Conservation (phyloP, 768 basidiomycete genomes). For the Rhodotorula toruloides region DNA sequence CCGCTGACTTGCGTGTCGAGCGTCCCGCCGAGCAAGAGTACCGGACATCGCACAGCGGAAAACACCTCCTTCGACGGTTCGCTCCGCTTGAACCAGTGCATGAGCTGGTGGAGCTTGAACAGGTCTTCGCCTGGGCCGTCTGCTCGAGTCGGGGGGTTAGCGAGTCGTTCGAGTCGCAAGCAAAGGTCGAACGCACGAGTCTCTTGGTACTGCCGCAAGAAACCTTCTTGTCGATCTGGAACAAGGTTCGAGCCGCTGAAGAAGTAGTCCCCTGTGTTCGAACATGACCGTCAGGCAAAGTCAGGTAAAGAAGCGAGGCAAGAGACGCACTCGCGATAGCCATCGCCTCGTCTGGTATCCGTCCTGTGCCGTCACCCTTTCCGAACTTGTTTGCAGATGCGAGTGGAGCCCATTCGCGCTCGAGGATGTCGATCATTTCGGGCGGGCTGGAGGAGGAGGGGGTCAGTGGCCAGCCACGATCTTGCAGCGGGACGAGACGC, state of each 20-base stretch:
- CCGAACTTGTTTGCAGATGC: constrained; percentile 11
- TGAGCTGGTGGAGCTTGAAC: constrained; percentile 5
- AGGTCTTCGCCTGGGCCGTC: constrained; percentile 1
- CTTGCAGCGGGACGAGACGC: not conserved
- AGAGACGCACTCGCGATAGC: not conserved
- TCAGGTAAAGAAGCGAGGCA: not conserved
- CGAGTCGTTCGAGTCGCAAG: too few relatives aligned
- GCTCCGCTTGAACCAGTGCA: constrained; percentile 22
- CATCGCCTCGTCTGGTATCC: constrained; percentile 12
- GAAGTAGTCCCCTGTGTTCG: constrained; percentile 11
- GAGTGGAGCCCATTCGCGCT: constrained; percentile 13
- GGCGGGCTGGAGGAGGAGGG: not conserved
- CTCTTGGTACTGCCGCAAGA: constrained; percentile 15
- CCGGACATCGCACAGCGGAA: constrained; percentile 4
- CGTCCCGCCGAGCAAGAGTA: constrained; percentile 12
- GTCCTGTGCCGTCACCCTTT: constrained; percentile 12
- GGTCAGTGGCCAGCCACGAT: not conserved
- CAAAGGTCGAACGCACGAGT: constrained; percentile 11
- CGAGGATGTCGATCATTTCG: constrained; percentile 1
- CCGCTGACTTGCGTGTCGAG: constrained; percentile 12
- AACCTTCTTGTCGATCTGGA: constrained; percentile 3
- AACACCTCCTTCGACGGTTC: constrained; percentile 6
- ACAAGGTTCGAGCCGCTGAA: not conserved
- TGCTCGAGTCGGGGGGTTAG: not conserved
- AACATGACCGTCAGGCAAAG: not conserved